Conservation (phyloP, 768 basidiomycete genomes). For the Macrolepiota dolichaula region DNA sequence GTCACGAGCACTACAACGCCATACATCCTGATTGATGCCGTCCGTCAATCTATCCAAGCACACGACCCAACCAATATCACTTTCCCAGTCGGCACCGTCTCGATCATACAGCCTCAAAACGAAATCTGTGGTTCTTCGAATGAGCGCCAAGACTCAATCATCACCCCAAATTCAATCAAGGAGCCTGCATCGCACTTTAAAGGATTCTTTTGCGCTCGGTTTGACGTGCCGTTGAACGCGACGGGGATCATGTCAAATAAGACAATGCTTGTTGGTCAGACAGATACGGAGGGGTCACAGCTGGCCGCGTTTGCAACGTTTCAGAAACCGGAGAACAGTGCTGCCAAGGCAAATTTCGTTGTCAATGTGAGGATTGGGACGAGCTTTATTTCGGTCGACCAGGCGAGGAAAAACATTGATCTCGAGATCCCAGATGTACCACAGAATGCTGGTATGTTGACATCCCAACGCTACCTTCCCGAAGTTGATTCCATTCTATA, state of each 20-base stretch:
- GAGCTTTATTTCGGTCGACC: constrained; percentile 70
- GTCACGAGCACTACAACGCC: constrained; percentile 26
- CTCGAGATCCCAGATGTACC: constrained; percentile 24
- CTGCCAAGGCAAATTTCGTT: constrained; percentile 13
- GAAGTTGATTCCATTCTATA: neutral
- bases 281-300: constrained; percentile 34
- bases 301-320: constrained; percentile 53
- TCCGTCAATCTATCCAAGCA: constrained; percentile 58
- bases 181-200: constrained; percentile 36
- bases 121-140: constrained; percentile 7
- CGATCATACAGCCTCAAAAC: constrained; percentile 28
- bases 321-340: constrained; percentile 14
- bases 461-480: neutral
- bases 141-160: constrained; percentile 32
- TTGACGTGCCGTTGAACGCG: constrained; percentile 27
- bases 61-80: constrained; percentile 42
- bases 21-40: constrained; percentile 65
- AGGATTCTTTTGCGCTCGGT: constrained; percentile 60
- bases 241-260: constrained; percentile 15
- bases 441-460: neutral
- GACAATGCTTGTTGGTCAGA: constrained; percentile 5
- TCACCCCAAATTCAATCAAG: constrained; percentile 48
- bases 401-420: constrained; percentile 52
- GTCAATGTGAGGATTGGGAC: constrained; percentile 65
- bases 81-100: constrained; percentile 49